Base-by-base conservation (phyloP, 2,329 filamentous ascomycete species). In the Coniella vitis region DNA sequence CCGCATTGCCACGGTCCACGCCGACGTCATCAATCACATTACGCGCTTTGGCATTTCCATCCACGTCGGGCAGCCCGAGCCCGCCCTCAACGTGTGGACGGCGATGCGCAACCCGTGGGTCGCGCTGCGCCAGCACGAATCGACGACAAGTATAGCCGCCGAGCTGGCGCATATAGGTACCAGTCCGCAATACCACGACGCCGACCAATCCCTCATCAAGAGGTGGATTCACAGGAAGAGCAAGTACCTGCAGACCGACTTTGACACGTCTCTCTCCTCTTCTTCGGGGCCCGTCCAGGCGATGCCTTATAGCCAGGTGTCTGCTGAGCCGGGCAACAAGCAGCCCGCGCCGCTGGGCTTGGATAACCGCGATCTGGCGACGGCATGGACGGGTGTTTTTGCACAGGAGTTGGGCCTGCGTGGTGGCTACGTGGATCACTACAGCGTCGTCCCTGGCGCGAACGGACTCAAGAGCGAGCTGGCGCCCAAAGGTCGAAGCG, bases 41-140 rank as follows among this genome's bases (percentile, higher is more conserved):
- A 47, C 51, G 7, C 44, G 46, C 12, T 51, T 41, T 31, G 51
- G 51, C 8, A 40, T 51, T n/a, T 53, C 51, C 3, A 53, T 53
- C 13, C 51, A 53, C 12, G 51, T 53, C 9, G 44, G 51, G 12
- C 48, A 53, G 4, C 51, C 51, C 2, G 29, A 29, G 7, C 50
- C 42, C 9, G 12, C 8, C 8, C 10, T 38, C 13, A 38, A 49
- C 4, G n/a, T 25, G 7, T 52, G 21, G 4, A 16, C 22, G 2
- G 22, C 14, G 4, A 16, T 37, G 38, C 25, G 42, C 5, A 51
- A 51, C 34, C 51, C 51, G 10, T 53, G 51, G 51, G 34, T 32
- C 2, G 39, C 39, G 4, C n/a, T 48, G 10, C 39, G 51, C 5
- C 51, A 53, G 40, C 21, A 47, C 19, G 39, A 25, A 2, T 47